These are phyloP conservation scores for Sordaria brevicollis DNA, from an alignment of 495 filamentous ascomycete genomes.

Conservation along the genomic window DNA sequence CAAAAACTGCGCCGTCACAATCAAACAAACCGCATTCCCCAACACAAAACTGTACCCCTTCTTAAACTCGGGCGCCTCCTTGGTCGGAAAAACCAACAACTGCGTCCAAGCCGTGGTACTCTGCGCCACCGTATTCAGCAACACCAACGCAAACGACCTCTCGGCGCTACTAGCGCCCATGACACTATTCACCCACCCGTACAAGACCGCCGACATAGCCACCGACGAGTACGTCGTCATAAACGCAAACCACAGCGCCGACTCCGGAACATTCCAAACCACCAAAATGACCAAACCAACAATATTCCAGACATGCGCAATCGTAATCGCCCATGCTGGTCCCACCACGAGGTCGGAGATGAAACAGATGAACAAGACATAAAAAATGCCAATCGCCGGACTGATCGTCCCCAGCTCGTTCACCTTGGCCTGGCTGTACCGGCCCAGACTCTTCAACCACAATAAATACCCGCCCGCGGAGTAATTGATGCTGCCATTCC, in stretches of 20 bases:
- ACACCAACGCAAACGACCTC: slow-evolving; percentile 18
- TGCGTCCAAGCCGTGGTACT: slow-evolving; percentile 27
- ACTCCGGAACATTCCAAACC: slow-evolving; percentile 37
- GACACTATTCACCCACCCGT: slow-evolving; percentile 25
- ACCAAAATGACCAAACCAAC: slow-evolving; percentile 22
- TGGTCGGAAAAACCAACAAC: slow-evolving; percentile 30
- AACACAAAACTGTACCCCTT: slow-evolving; percentile 41
- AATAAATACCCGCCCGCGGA: slow-evolving; percentile 30
- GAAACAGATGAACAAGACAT: slow-evolving; percentile 35
- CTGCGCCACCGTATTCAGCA: slow-evolving; percentile 23
- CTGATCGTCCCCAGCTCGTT: slow-evolving; percentile 24
- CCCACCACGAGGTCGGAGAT: slow-evolving; percentile 31
- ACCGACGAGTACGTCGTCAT: slow-evolving; percentile 18
- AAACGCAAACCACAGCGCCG: slow-evolving; percentile 39
- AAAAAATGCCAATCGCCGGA: slow-evolving; percentile 35
- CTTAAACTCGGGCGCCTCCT: slow-evolving; percentile 29
- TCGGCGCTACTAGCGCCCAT: slow-evolving; percentile 18
- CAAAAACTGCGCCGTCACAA: slow-evolving; percentile 27
- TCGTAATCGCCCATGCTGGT: slow-evolving; percentile 27
- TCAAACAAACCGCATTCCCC: slow-evolving; percentile 35
- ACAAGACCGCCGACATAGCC: slow-evolving; percentile 24
- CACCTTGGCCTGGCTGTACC: slow-evolving; percentile 16
- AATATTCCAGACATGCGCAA: slow-evolving; percentile 17
- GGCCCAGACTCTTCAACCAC: slow-evolving; percentile 25
- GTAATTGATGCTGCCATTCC: slow-evolving; percentile 31